A percentile compares a stretch with the other conserved stretches of the same genome.
phyloP scores from a whole-genome alignment of 352 stramenopile species.

The Pythium aphanidermatum region DNA sequence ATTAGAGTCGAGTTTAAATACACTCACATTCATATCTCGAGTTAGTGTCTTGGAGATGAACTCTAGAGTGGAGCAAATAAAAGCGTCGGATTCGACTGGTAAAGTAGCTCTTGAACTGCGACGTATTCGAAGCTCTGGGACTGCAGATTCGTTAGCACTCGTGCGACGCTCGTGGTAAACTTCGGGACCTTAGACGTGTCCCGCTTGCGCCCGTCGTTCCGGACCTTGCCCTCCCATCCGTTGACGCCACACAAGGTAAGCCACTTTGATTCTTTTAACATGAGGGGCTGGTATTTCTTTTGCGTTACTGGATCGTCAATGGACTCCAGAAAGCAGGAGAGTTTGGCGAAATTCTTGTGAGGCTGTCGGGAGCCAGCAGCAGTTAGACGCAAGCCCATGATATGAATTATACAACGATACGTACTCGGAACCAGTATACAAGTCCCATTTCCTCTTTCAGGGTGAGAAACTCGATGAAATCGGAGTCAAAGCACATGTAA shows the following conservation, averaged over 20 bases:
- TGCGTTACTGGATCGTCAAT: conserved; percentile 43
- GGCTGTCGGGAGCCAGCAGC: conserved; percentile 24
- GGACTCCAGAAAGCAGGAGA: conserved; percentile 43
- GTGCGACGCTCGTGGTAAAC: conserved; percentile 49
- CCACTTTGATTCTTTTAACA: conserved; percentile 59
- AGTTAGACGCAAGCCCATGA: not conserved
- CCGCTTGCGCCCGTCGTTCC: conserved; percentile 42
- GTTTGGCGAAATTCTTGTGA: conserved; percentile 55
- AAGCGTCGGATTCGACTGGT: conserved; percentile 61
- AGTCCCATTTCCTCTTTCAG: conserved; percentile 66
- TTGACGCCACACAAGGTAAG: conserved; percentile 57
- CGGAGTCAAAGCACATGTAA: conserved; percentile 71
- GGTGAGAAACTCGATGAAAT: conserved; percentile 70
- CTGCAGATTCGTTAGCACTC: conserved; percentile 49
- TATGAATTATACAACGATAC: conserved; percentile 2
- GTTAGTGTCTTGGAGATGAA: no score
- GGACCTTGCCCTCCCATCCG: conserved; percentile 60
- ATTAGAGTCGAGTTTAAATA: no score
- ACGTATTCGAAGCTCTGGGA: conserved; percentile 68
- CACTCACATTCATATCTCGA: no score
- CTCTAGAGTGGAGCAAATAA: conserved; percentile 38
- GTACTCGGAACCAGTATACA: conserved; percentile 71
- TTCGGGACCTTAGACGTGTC: conserved; percentile 36
- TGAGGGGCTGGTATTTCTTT: conserved; percentile 43
- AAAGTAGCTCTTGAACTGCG: conserved; percentile 60